These are phyloP conservation scores for Dactylellina cionopaga DNA, from an alignment of 2,329 filamentous ascomycete species.

Conservation along the genomic window DNA sequence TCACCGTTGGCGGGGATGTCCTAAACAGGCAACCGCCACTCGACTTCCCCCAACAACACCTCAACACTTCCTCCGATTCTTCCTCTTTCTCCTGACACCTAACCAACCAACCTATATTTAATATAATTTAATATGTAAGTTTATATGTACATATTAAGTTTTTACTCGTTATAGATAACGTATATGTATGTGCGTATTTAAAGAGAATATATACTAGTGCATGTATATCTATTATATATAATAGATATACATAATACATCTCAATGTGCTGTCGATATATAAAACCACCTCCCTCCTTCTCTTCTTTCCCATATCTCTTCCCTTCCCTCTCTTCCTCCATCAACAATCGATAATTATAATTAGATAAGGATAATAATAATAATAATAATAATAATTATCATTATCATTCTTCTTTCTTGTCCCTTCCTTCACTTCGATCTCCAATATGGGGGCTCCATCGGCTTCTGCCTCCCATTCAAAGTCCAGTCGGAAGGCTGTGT, in stretches of 20 bases:
- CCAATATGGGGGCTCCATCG: slow-evolving; percentile 63
- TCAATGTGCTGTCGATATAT: too few relatives aligned
- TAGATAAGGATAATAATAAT: too few relatives aligned
- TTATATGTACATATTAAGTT: not conserved
- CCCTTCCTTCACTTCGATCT: slow-evolving; percentile 60
- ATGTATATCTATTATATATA: slow-evolving; percentile 57
- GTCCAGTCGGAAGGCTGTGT: slow-evolving; percentile 62
- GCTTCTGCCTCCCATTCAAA: slow-evolving; percentile 67
- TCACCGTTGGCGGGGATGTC: not conserved
- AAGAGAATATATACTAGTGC: slow-evolving; percentile 12
- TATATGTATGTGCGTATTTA: too few relatives aligned
- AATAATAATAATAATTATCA: too few relatives aligned
- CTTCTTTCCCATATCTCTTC: slow-evolving; percentile 11
- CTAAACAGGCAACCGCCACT: slow-evolving; percentile 13
- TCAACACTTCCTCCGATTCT: slow-evolving; percentile 16
- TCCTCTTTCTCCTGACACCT: not conserved
- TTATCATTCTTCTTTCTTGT: slow-evolving; percentile 60
- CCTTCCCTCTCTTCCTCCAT: slow-evolving; percentile 44
- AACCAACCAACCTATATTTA: not conserved
- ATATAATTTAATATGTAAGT: not conserved
- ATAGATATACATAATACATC: too few relatives aligned
- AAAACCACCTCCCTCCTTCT: too few relatives aligned
- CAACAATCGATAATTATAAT: slow-evolving; percentile 25
- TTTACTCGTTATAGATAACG: not conserved
- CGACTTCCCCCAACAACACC: slow-evolving; percentile 25